Conservation (phyloP, 2,329 filamentous ascomycete genomes). For the Blastomyces silverae region DNA sequence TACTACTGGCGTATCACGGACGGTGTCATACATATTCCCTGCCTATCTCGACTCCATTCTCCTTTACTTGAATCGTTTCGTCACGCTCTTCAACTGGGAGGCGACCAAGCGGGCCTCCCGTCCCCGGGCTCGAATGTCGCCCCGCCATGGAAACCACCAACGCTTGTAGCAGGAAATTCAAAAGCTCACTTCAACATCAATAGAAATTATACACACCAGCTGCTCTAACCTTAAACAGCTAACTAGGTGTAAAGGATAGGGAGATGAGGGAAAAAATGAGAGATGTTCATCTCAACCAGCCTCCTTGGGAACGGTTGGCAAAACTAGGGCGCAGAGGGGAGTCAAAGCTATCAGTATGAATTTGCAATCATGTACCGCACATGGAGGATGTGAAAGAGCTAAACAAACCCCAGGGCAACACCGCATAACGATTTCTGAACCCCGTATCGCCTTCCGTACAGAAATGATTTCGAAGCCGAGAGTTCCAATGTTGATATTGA, state of each 20-base stretch:
- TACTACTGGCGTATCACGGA: neutral
- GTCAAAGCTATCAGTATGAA: neutral
- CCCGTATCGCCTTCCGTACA: neutral
- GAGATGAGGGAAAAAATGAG: neutral
- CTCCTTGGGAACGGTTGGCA: neutral
- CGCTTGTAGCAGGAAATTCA: neutral
- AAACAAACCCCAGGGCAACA: neutral
- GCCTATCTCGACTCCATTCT: constrained; percentile 17
- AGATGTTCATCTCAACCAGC: neutral
- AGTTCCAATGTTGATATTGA: neutral
- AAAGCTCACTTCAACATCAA: neutral
- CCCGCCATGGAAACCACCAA: neutral
- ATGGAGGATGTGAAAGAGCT: neutral
- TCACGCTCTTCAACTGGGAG: constrained; percentile 3
- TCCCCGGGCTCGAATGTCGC: too few species aligned
- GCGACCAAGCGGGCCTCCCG: neutral
- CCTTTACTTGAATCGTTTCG: constrained; percentile 18
- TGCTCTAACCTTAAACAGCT: neutral
- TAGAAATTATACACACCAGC: neutral
- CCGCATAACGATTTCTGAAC: neutral
- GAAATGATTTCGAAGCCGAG: neutral
- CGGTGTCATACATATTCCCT: constrained; percentile 28
- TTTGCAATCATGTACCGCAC: neutral
- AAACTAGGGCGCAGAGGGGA: neutral
- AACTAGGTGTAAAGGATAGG: neutral